Evolutionary conservation across 768 basidiomycete genomes (phyloP).

Genomic region (Mycena rebaudengoi): DNA sequence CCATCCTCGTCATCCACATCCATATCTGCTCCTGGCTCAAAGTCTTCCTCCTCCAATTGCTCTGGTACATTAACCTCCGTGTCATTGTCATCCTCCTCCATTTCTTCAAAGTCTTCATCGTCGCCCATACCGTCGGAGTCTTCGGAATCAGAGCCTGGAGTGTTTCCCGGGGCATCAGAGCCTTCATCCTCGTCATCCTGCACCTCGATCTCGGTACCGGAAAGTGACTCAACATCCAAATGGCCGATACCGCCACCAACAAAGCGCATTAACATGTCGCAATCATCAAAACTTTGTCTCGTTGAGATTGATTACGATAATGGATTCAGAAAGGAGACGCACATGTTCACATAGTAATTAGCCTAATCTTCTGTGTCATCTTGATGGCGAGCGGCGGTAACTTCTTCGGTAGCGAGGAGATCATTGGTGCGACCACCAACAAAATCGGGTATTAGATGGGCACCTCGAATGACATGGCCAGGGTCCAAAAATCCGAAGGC

Average conservation of each 20-base stretch:
- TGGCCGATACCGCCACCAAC: constrained; percentile 1
- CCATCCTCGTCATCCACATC: too few species aligned
- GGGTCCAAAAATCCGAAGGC: constrained; percentile 54
- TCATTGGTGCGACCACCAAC: constrained; percentile 14
- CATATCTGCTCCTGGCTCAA: too few species aligned
- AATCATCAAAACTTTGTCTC: constrained; percentile 12
- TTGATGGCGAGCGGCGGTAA: constrained; percentile 20
- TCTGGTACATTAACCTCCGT: too few species aligned
- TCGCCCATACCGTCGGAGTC: too few species aligned
- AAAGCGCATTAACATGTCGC: constrained; percentile 7
- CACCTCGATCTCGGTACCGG: background rate
- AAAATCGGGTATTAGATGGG: constrained; percentile 49
- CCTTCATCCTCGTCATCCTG: too few species aligned
- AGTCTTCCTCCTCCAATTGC: too few species aligned
- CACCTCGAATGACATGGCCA: constrained; percentile 35
- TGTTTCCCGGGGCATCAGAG: too few species aligned
- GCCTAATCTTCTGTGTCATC: constrained; percentile 37
- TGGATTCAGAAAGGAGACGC: background rate
- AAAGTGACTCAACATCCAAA: background rate
- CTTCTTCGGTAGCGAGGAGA: constrained; percentile 4
- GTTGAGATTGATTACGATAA: background rate
- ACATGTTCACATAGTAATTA: constrained; percentile 44
- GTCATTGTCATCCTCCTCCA: too few species aligned
- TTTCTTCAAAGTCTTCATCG: too few species aligned
- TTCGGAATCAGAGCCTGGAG: too few species aligned